phyloP scores from a whole-genome alignment of 2,329 filamentous ascomycete genomes.

The Colletotrichum camelliae region DNA sequence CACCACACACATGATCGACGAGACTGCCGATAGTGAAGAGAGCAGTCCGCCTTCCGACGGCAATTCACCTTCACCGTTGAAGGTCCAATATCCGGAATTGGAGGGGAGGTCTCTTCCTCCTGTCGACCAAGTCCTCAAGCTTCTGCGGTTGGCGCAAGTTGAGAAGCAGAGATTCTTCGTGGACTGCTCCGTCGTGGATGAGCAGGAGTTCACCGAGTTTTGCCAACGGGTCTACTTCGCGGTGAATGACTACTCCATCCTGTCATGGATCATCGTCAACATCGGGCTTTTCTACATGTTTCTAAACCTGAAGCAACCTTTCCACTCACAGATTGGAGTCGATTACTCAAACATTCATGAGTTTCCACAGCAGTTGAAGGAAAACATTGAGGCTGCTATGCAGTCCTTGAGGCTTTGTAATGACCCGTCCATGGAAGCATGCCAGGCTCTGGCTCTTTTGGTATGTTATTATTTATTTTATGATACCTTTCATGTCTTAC shows the following conservation, averaged over 20 bases:
- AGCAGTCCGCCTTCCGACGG: background rate
- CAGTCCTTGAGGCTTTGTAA: slow-evolving; percentile 31
- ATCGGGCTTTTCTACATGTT: slow-evolving; percentile 31
- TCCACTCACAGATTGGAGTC: slow-evolving; percentile 20
- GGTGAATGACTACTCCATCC: slow-evolving; percentile 30
- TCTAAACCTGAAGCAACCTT: slow-evolving; percentile 16
- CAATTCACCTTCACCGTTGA: slow-evolving; percentile 4
- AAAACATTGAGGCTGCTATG: slow-evolving; percentile 29
- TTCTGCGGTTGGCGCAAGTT: slow-evolving; percentile 28
- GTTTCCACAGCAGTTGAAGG: slow-evolving; percentile 17
- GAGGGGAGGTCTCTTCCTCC: slow-evolving; percentile 28
- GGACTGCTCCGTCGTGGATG: slow-evolving; percentile 27
- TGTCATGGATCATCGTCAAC: slow-evolving; percentile 32
- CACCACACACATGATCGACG: background rate
- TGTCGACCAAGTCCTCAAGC: slow-evolving; percentile 28
- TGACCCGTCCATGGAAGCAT: slow-evolving; percentile 30
- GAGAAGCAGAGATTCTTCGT: slow-evolving; percentile 32
- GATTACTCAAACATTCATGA: background rate
- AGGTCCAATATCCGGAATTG: slow-evolving; percentile 21
- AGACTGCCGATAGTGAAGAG: background rate
- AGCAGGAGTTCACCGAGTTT: slow-evolving; percentile 30
- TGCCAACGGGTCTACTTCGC: slow-evolving; percentile 33
- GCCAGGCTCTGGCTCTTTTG: slow-evolving; percentile 29
- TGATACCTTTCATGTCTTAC: background rate
- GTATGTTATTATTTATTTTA: slow-evolving; percentile 17